These are phyloP conservation scores for Microcos paniculata DNA, from an alignment of 345 rosid genomes.

Conservation along the genomic window DNA sequence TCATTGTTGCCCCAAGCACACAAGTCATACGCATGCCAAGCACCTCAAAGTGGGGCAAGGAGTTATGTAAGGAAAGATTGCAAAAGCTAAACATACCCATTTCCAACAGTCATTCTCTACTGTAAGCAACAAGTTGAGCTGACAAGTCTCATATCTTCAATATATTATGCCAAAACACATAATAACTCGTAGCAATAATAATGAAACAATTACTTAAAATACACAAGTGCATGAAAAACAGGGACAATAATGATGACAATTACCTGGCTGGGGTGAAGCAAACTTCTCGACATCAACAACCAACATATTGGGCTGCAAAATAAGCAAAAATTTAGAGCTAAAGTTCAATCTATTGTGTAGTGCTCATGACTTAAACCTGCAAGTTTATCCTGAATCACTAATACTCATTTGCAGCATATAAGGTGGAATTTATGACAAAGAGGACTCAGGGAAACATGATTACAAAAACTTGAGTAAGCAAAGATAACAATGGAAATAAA, in stretches of 20 bases:
- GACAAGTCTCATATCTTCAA: too few relatives aligned
- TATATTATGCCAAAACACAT: too few relatives aligned
- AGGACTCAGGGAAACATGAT: not conserved
- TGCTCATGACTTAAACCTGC: not conserved
- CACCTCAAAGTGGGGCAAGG: too few relatives aligned
- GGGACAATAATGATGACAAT: not conserved
- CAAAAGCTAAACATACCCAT: too few relatives aligned
- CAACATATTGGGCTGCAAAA: constrained; percentile 92
- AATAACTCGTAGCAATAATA: not conserved
- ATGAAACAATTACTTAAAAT: not conserved
- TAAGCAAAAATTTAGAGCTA: constrained; percentile 11
- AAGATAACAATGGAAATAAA: constrained; percentile 1
- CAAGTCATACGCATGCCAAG: too few relatives aligned
- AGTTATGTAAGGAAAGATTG: too few relatives aligned
- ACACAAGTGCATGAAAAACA: not conserved
- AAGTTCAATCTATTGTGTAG: constrained; percentile 11
- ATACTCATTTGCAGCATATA: not conserved
- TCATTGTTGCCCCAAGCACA: too few relatives aligned
- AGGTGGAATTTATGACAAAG: not conserved
- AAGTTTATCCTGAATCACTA: not conserved
- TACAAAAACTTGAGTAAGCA: not conserved
- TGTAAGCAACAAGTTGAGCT: too few relatives aligned
- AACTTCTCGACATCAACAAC: constrained; percentile 93
- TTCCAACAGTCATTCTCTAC: too few relatives aligned
- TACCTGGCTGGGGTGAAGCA: constrained; percentile 58